A percentile compares a stretch with the other conserved stretches of the same genome.
Evolutionary conservation across 768 basidiomycete genomes (phyloP).

Genomic region (Clitopilus passeckerianus): DNA sequence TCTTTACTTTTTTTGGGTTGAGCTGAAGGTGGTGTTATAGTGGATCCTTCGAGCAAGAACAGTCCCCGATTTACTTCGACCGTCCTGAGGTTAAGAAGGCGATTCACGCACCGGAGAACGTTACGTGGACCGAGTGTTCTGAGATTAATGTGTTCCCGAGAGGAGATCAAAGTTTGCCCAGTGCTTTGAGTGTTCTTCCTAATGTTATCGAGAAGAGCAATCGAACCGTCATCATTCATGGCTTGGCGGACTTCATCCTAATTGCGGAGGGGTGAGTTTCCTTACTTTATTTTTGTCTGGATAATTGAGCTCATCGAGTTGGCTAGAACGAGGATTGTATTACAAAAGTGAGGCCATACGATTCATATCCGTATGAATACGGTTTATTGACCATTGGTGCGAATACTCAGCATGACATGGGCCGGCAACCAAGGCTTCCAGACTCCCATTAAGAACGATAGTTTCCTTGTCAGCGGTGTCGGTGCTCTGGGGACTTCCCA

Average conservation of each 20-base stretch:
- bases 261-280: conserved; percentile 63
- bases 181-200: conserved; percentile 62
- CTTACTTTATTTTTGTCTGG: background rate
- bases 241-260: conserved; percentile 66
- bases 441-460: conserved; percentile 57
- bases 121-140: conserved; percentile 63
- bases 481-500: conserved; percentile 65
- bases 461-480: conserved; percentile 66
- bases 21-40: conserved; percentile 19
- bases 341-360: conserved; percentile 49
- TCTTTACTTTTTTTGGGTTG: background rate
- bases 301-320: background rate
- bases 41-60: conserved; percentile 49
- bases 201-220: conserved; percentile 73
- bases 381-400: background rate
- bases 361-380: background rate
- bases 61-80: conserved; percentile 69
- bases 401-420: conserved; percentile 45
- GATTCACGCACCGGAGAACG: conserved; percentile 63
- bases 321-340: conserved; percentile 49
- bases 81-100: conserved; percentile 61
- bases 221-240: conserved; percentile 65
- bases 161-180: conserved; percentile 57
- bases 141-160: conserved; percentile 53
- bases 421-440: conserved; percentile 70